Evolutionary conservation across 2,329 filamentous ascomycete species (phyloP).

Genomic region (Fusarium redolens): DNA sequence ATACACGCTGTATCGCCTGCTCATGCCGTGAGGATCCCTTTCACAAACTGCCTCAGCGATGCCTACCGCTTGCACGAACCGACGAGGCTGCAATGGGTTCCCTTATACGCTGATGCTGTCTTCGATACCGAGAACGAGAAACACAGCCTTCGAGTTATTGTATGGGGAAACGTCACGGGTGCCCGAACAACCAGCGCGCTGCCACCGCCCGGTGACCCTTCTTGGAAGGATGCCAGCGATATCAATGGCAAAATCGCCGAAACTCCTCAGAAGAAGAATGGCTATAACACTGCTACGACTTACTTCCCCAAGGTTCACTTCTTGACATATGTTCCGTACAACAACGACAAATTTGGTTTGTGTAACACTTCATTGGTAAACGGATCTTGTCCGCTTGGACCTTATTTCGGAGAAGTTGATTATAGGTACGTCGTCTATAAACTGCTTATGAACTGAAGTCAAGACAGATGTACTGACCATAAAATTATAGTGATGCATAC

Average conservation of each 20-base stretch:
- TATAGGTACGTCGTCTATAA: constrained; percentile 48
- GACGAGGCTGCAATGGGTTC: constrained; percentile 80
- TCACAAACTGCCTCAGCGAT: constrained; percentile 83
- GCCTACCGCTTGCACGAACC: constrained; percentile 68
- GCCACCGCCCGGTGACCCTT: constrained; percentile 67
- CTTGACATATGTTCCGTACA: constrained; percentile 79
- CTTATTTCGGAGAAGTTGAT: constrained; percentile 68
- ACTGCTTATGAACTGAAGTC: neutral
- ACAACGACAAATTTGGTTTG: constrained; percentile 65
- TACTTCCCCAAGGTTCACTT: constrained; percentile 78
- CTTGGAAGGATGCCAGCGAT: constrained; percentile 70
- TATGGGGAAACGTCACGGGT: constrained; percentile 93
- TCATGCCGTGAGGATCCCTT: constrained; percentile 76
- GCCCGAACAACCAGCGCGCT: constrained; percentile 67
- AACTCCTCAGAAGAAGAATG: constrained; percentile 57
- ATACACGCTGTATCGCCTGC: constrained; percentile 56
- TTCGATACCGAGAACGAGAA: constrained; percentile 72
- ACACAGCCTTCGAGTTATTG: constrained; percentile 78
- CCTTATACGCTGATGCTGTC: constrained; percentile 76
- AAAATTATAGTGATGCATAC: constrained; percentile 48
- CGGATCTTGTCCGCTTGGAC: constrained; percentile 78
- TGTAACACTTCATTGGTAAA: constrained; percentile 71
- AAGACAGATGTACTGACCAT: constrained; percentile 11
- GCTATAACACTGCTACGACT: constrained; percentile 74
- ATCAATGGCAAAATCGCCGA: constrained; percentile 82